Base-by-base conservation (phyloP, 305 asterid genomes). In the Caryopteris hybrid region DNA sequence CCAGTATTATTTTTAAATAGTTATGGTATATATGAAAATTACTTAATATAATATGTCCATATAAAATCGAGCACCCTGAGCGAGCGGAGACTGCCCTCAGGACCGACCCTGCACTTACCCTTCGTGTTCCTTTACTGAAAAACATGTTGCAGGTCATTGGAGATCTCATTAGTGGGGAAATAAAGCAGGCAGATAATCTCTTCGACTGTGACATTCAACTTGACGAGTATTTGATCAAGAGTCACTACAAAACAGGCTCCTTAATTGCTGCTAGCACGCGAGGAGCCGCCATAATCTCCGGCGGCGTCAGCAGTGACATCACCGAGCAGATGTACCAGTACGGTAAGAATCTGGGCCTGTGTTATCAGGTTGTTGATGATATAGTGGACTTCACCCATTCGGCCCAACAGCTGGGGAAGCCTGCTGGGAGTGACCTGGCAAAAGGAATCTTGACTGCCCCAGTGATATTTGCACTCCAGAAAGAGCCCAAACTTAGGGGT, bases 161-260 rank as follows among this genome's bases (percentile, higher is more conserved):
- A 86, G 92, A 90, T 75, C 82, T 88, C 45, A 96, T 90, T 16
- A 88, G 86, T 51, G 97, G 97, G 18, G 97, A 90, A 86, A 88
- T 90, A 70, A 88, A 83, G 82, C 97, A 90, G 72, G 97, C 97
- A 0, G 83, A 96, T 6, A 69, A 84, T 48, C 69, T 90, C 69
- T 90, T 90, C 47, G 89, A 90, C 78, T 86, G 95, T 22, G 86
- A 88, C 34, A 83, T 81, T 55, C 84, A 76, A 20, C 81, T 90
- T 21, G 94, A 90, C 0, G 97, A 90, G 57, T 88, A 90, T 70
- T 68, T 90, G 33, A 80, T 80, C 68, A 90, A 88, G 80, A 90
- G 93, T 70, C 86, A 86, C 86, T 81, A 86, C 77, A 90, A 90
- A 76, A 90, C 97, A 0, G 97, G 96, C 55, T 88, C 96, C 64